These are phyloP conservation scores for Ensete ventricosum DNA, from an alignment of 176 grass and related monocot species.

Conservation along the genomic window DNA sequence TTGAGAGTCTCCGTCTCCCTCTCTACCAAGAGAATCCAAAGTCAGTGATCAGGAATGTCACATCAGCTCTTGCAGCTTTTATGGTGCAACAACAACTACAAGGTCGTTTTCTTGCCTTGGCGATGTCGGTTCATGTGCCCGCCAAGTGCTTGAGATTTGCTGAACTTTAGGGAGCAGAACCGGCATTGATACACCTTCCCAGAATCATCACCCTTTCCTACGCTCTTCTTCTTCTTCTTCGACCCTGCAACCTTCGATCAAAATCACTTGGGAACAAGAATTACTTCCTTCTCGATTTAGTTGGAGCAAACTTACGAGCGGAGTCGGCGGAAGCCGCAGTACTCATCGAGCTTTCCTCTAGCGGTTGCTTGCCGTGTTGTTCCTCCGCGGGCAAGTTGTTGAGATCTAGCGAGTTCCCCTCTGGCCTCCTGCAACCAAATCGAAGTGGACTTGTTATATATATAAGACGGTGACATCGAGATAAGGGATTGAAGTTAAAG, in stretches of 20 bases:
- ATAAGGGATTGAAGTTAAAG: neutral
- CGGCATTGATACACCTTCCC: conserved; percentile 81
- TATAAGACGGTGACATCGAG: no score
- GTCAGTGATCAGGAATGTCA: neutral
- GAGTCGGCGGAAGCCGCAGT: conserved; percentile 60
- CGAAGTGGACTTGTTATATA: neutral
- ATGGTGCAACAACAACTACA: neutral
- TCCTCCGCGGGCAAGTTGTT: conserved; percentile 88
- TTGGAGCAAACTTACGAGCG: conserved; percentile 8
- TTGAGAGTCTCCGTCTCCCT: conserved; percentile 96
- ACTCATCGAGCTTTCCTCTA: conserved; percentile 82
- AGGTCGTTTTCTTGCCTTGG: conserved; percentile 46
- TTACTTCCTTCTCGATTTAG: neutral
- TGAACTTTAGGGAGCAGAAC: conserved; percentile 93
- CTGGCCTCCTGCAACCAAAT: conserved; percentile 54
- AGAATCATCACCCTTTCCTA: conserved; percentile 47
- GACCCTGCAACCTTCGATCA: conserved; percentile 34
- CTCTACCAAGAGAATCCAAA: conserved; percentile 36
- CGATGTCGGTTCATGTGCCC: conserved; percentile 98
- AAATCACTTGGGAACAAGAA: neutral
- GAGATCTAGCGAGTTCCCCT: conserved; percentile 72
- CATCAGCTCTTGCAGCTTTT: neutral
- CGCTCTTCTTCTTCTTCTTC: conserved; percentile 69
- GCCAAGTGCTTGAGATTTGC: conserved; percentile 92
- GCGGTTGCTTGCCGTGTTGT: conserved; percentile 58